Percentiles rank a stretch among this genome's conserved stretches.
Evolutionary conservation across 1,139 yeast genomes (phyloP).

Genomic region (Yarrowia galli): DNA sequence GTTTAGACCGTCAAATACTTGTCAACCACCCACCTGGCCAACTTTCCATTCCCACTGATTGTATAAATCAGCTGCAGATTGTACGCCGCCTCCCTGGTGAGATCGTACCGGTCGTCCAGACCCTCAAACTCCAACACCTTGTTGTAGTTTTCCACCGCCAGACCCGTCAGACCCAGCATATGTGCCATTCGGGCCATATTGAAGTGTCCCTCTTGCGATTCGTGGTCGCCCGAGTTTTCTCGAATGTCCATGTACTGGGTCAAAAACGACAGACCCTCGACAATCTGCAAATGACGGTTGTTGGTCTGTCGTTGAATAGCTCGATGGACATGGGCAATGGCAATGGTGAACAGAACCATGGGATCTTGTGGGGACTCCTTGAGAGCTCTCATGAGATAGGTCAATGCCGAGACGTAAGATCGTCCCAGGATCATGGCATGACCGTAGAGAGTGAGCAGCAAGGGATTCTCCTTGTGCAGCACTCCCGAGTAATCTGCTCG

Average conservation of each 20-base stretch:
- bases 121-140: constrained; percentile 58
- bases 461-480: constrained; percentile 61
- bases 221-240: constrained; percentile 55
- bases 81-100: constrained; percentile 83
- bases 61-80: constrained; percentile 78
- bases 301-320: constrained; percentile 89
- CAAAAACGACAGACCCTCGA: constrained; percentile 84
- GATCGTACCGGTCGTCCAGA: constrained; percentile 57
- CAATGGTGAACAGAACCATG: constrained; percentile 74
- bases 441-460: constrained; percentile 78
- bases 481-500: constrained; percentile 42
- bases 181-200: constrained; percentile 89
- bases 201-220: constrained; percentile 78
- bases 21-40: constrained; percentile 70
- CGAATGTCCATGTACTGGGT: constrained; percentile 69
- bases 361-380: constrained; percentile 68
- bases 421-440: constrained; percentile 81
- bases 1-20: constrained; percentile 58
- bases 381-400: constrained; percentile 62
- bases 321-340: constrained; percentile 85
- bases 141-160: constrained; percentile 77
- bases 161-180: constrained; percentile 72
- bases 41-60: constrained; percentile 70
- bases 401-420: constrained; percentile 80
- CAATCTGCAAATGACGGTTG: constrained; percentile 82